Evolutionary conservation across 345 rosid species (phyloP).

Genomic region (Hibiscus mutabilis): DNA sequence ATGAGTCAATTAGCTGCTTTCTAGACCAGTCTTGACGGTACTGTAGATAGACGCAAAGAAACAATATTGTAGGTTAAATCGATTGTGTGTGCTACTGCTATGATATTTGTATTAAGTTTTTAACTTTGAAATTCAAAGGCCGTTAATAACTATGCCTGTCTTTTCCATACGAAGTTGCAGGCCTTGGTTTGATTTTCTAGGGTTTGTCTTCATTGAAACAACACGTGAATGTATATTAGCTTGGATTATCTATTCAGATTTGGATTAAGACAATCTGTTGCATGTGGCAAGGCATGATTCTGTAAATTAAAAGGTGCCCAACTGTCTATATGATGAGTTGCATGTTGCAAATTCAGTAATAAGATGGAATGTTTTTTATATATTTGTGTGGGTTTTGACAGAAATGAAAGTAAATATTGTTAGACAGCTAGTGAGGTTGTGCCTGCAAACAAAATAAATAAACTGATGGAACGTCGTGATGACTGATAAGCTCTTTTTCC

Average conservation of each 20-base stretch:
- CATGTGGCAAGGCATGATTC: not conserved
- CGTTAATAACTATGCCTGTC: not conserved
- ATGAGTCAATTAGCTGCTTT: not conserved
- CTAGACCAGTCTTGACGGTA: not conserved
- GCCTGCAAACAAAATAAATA: constrained; percentile 14
- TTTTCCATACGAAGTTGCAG: not conserved
- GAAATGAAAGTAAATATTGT: not conserved
- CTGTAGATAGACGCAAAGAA: not conserved
- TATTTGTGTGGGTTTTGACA: no score
- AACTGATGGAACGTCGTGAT: constrained; percentile 27
- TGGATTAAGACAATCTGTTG: not conserved
- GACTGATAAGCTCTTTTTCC: not conserved
- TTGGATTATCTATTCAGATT: not conserved
- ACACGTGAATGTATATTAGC: not conserved
- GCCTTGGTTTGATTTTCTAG: not conserved
- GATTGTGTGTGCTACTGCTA: not conserved
- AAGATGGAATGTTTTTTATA: not conserved
- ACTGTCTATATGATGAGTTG: not conserved
- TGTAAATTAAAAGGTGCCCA: not conserved
- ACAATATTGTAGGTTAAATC: not conserved
- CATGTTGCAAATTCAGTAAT: not conserved
- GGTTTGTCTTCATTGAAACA: not conserved
- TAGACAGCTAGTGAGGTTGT: not conserved
- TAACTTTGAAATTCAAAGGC: not conserved
- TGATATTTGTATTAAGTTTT: not conserved